A percentile compares a stretch with the other conserved stretches of the same genome.
These are phyloP conservation scores for Penicillium frequentans DNA, from an alignment of 2,329 filamentous ascomycete genomes.

Conservation along the genomic window DNA sequence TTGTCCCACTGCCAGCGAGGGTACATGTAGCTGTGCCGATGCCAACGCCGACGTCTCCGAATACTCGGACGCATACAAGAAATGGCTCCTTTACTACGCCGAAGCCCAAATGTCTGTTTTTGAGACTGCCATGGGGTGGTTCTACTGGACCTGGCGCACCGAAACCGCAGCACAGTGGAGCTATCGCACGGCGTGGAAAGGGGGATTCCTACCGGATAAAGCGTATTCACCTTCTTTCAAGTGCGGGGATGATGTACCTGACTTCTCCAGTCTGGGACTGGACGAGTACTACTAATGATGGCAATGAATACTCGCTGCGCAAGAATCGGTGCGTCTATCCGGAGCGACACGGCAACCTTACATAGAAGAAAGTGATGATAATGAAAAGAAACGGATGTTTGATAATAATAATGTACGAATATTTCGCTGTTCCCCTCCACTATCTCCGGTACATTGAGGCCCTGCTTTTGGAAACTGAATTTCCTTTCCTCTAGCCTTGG, in stretches of 20 bases:
- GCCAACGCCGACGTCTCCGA: conserved; percentile 71
- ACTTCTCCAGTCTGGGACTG: conserved; percentile 46
- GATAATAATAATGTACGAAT: too few relatives aligned
- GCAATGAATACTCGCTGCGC: neutral
- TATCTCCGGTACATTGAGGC: too few relatives aligned
- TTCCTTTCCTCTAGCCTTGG: too few relatives aligned
- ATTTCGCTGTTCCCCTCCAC: too few relatives aligned
- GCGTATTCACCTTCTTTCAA: conserved; percentile 71
- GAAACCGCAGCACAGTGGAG: conserved; percentile 88
- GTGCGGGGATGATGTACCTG: conserved; percentile 54
- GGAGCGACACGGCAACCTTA: neutral
- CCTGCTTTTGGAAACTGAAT: too few relatives aligned
- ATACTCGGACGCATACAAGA: conserved; percentile 76
- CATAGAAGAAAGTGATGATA: neutral
- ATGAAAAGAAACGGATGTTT: neutral
- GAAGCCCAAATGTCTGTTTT: conserved; percentile 96
- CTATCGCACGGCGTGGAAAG: conserved; percentile 61
- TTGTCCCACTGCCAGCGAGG: conserved; percentile 65
- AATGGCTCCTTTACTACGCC: conserved; percentile 84
- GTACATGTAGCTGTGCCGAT: conserved; percentile 68
- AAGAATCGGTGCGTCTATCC: neutral
- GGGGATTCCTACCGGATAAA: conserved; percentile 73
- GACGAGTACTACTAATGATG: conserved; percentile 43
- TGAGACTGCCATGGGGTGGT: conserved; percentile 94
- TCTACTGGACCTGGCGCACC: conserved; percentile 98